Base-by-base conservation (phyloP, 331 rosid genomes). In the Pyracantha coccinea region DNA sequence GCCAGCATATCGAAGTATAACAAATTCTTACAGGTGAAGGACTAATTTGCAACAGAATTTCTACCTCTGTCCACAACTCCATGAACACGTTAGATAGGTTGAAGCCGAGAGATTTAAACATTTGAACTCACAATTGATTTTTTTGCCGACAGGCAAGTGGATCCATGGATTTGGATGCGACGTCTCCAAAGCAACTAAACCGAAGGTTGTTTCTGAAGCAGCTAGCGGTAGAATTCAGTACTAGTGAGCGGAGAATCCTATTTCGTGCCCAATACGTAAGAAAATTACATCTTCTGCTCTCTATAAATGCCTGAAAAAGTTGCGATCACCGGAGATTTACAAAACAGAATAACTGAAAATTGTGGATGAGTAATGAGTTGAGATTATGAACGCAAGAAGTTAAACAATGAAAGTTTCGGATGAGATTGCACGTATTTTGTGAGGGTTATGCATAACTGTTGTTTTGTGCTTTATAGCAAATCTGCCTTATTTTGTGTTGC, bases 191-290 rank as follows among this genome's bases (percentile, higher is more conserved):
- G 83, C 96, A 86, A 79, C 93, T 92, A 72, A 94, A 92, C 76
- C 85, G 99, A 71, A 82, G 92, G 80, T 79, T 94, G 69, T 92
- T 94, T 84, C 88, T 94, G 70, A 92, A 92, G 72, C 99, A 94
- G 78, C 88, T 94, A 35, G 96, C 99, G 0, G 89, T 87, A 74
- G 97, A 94, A 82, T 88, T 94, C 82, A 87, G 91, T 75, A 90
- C 78, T 2, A 94, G 96, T 0, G 96, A 92, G 84, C 93, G 87
- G 63, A 90, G 91, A 85, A 88, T 94, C 83, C 82, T 94, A 44
- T 91, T 87, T 60, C 98, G 98, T 17, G 68, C 93, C 29, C 96
- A 94, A 91, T 94, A 90, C 8, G 98, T 93, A 91, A 93, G 97
- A 58, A 31, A 28, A 27, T 15, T 15, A 67, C 11, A 8, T 9